Percentiles rank a stretch among this genome's conserved stretches.
phyloP scores from a whole-genome alignment of 2,329 filamentous ascomycete species.

The Microsporum audouinii region DNA sequence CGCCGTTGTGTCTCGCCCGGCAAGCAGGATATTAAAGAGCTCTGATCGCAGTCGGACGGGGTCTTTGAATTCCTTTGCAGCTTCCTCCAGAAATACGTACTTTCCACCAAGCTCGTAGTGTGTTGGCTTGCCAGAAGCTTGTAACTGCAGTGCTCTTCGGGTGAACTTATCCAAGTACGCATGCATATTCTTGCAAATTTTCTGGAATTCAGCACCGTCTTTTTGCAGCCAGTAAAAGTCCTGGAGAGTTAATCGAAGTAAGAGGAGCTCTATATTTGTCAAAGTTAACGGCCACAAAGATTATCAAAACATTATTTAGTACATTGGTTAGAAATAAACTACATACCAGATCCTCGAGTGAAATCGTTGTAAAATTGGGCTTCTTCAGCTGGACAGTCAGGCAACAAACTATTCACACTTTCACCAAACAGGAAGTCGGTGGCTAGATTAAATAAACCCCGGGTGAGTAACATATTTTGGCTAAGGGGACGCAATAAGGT shows the following conservation, averaged over 20 bases:
- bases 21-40: slow-evolving; percentile 42
- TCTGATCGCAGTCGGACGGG: slow-evolving; percentile 39
- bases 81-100: slow-evolving; percentile 41
- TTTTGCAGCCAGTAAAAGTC: slow-evolving; percentile 11
- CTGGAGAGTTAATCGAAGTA: slow-evolving; percentile 7
- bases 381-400: slow-evolving; percentile 42
- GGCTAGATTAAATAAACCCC: slow-evolving; percentile 35
- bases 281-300: not conserved
- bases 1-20: slow-evolving; percentile 46
- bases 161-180: slow-evolving; percentile 23
- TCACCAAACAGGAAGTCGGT: slow-evolving; percentile 78
- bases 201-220: slow-evolving; percentile 11
- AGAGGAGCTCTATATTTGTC: slow-evolving; percentile 8
- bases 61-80: slow-evolving; percentile 38
- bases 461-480: not conserved
- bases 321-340: not conserved
- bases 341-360: slow-evolving; percentile 12
- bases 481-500: not conserved
- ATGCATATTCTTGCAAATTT: slow-evolving; percentile 9
- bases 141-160: slow-evolving; percentile 19
- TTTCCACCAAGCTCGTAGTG: slow-evolving; percentile 15
- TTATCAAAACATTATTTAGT: too few relatives aligned
- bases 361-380: slow-evolving; percentile 25
- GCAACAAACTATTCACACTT: slow-evolving; percentile 49
- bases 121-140: slow-evolving; percentile 13